Evolutionary conservation across 139 green algal species (phyloP).

Genomic region (Closterium sp.): DNA sequence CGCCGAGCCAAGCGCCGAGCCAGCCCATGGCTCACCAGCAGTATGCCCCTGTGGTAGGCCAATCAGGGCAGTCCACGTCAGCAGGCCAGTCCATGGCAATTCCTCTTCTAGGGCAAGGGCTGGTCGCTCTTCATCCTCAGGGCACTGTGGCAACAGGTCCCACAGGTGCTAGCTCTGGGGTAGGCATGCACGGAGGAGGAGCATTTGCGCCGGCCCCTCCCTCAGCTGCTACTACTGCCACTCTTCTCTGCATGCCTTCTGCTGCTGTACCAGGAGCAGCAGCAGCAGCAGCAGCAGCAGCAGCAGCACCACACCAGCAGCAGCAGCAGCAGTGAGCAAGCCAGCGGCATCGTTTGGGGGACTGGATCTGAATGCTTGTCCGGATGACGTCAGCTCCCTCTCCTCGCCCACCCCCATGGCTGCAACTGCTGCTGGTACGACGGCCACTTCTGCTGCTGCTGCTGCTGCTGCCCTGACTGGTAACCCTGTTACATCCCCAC

Average conservation of each 20-base stretch:
- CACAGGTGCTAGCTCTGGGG: too few relatives aligned
- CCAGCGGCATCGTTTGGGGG: neutral
- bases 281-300: too few relatives aligned
- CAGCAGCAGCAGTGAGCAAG: neutral
- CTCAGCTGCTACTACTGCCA: neutral
- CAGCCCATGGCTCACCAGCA: neutral
- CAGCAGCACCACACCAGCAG: too few relatives aligned
- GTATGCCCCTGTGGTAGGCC: neutral
- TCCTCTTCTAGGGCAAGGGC: neutral
- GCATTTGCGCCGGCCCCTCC: neutral
- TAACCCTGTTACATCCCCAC: too few relatives aligned
- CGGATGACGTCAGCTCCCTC: neutral
- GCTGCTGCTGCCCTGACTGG: too few relatives aligned
- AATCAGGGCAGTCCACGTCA: neutral
- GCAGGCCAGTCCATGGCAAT: neutral
- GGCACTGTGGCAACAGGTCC: neutral
- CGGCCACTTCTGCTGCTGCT: too few relatives aligned
- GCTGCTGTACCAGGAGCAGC: neutral
- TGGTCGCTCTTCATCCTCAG: neutral
- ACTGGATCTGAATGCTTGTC: neutral
- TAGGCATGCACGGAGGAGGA: too few relatives aligned
- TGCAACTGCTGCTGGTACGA: neutral
- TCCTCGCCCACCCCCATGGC: neutral
- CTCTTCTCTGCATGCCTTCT: neutral
- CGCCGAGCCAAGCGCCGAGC: neutral